phyloP scores from a whole-genome alignment of 179 eudicot genomes.

The Beta macrorhiza region DNA sequence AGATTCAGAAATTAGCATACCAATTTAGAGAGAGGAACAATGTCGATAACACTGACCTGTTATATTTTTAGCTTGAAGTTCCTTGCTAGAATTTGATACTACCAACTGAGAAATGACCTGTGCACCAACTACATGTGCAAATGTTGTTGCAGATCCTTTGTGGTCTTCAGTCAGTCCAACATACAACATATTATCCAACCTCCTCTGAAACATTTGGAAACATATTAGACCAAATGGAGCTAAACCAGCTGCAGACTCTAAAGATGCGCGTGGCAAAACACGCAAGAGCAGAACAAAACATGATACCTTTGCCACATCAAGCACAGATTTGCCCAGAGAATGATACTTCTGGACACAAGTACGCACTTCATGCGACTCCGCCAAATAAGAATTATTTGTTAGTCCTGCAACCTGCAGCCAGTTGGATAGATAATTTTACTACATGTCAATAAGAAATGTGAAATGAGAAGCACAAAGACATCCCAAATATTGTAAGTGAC shows the following conservation, averaged over 20 bases:
- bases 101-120: constrained; percentile 76
- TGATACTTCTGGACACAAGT: constrained; percentile 57
- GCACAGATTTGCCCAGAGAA: constrained; percentile 59
- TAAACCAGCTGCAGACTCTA: background rate
- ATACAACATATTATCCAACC: constrained; percentile 89
- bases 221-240: constrained; percentile 16
- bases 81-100: constrained; percentile 41
- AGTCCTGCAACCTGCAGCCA: constrained; percentile 65
- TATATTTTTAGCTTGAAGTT: constrained; percentile 28
- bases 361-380: constrained; percentile 68
- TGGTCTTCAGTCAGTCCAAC: constrained; percentile 97
- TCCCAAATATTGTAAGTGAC: no score
- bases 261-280: constrained; percentile 1
- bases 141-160: constrained; percentile 77
- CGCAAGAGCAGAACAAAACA: constrained; percentile 4
- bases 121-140: constrained; percentile 87
- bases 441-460: constrained; percentile 8
- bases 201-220: constrained; percentile 61
- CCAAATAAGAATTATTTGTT: constrained; percentile 62
- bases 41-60: constrained; percentile 51
- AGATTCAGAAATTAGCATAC: no score
- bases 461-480: no score
- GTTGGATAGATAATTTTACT: background rate
- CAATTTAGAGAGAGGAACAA: background rate
- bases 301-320: constrained; percentile 74